Evolutionary conservation across 768 basidiomycete species (phyloP).

Genomic region (Rhodotorula babjevae): DNA sequence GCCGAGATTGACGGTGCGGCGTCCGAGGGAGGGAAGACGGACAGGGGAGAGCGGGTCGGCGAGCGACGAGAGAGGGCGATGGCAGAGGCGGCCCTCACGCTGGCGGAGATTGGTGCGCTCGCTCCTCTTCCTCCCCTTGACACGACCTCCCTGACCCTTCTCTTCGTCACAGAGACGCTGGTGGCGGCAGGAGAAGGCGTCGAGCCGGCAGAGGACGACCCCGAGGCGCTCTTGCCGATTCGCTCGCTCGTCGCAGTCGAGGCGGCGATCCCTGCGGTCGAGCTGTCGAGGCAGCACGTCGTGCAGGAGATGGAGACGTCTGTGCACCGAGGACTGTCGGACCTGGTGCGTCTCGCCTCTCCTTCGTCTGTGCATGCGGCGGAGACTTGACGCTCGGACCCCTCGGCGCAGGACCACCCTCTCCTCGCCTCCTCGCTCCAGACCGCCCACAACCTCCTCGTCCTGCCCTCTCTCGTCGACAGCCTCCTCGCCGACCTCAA

Average conservation of each 20-base stretch:
- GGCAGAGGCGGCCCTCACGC: conserved; percentile 87
- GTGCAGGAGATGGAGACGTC: conserved; percentile 85
- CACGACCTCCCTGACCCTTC: neutral
- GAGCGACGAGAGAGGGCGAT: conserved; percentile 65
- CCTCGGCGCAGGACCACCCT: conserved; percentile 68
- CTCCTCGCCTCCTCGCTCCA: conserved; percentile 88
- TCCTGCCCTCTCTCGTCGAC: conserved; percentile 75
- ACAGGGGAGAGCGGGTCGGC: conserved; percentile 59
- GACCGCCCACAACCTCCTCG: conserved; percentile 86
- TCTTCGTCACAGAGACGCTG: conserved; percentile 2
- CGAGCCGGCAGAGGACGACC: conserved; percentile 16
- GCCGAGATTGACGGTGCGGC: conserved; percentile 54
- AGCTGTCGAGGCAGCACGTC: conserved; percentile 64
- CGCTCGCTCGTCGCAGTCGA: conserved; percentile 69
- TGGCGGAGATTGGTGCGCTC: conserved; percentile 64
- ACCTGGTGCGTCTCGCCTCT: conserved; percentile 57
- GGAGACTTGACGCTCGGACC: too few species aligned
- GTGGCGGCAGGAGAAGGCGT: neutral
- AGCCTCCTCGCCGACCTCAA: conserved; percentile 72
- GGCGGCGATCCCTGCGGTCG: conserved; percentile 65
- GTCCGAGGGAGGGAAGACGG: neutral
- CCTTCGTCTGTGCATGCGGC: too few species aligned
- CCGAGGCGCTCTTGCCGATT: conserved; percentile 55
- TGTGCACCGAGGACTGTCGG: conserved; percentile 72
- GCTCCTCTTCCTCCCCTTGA: neutral